phyloP scores from a whole-genome alignment of 306 rosid genomes.

The Erythrophleum fordii region DNA sequence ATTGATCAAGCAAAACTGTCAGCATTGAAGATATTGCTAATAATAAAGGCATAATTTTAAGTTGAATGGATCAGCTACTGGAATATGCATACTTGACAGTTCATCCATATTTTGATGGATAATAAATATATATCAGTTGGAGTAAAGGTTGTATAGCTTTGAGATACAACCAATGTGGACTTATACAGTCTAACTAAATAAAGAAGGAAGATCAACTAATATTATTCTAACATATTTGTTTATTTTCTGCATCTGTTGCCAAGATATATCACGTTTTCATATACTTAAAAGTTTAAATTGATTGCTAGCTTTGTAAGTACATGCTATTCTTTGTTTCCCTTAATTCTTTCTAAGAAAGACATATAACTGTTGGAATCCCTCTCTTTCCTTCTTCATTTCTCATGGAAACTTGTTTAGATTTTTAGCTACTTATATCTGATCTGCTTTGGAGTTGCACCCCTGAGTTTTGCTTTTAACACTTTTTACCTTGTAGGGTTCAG shows the following conservation, averaged over 20 bases:
- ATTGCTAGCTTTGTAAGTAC: slow-evolving; percentile 30
- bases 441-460: slow-evolving; percentile 32
- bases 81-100: not conserved
- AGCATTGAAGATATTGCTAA: not conserved
- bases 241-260: slow-evolving; percentile 21
- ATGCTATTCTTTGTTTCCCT: slow-evolving; percentile 12
- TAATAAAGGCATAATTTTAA: not conserved
- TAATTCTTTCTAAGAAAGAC: slow-evolving; percentile 1
- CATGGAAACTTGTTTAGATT: slow-evolving; percentile 11
- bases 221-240: not conserved
- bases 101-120: not conserved
- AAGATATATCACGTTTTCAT: not conserved
- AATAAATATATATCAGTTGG: not conserved
- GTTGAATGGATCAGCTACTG: not conserved
- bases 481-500: slow-evolving; percentile 61
- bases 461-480: slow-evolving; percentile 34
- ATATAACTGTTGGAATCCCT: slow-evolving; percentile 19
- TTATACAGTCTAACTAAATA: not conserved
- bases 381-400: slow-evolving; percentile 13
- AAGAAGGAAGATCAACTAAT: not conserved
- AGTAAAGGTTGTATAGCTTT: not conserved
- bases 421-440: slow-evolving; percentile 31
- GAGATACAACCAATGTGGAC: not conserved
- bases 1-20: not conserved
- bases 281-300: slow-evolving; percentile 15